phyloP scores from a whole-genome alignment of 2,329 filamentous ascomycete species.

The Amauroascus verrucosus region DNA sequence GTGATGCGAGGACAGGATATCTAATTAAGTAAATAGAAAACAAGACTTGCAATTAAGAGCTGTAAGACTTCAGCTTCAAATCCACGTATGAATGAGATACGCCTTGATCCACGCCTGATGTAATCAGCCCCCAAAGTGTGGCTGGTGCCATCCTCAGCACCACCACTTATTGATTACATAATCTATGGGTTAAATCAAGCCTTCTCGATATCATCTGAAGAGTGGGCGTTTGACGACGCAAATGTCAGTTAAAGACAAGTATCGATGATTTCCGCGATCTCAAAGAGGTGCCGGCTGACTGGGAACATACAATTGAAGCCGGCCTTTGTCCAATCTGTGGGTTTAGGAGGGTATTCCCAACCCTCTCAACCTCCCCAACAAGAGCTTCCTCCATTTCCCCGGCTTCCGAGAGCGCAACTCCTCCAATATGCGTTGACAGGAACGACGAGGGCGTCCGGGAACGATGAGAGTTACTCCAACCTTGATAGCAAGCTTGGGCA shows the following conservation, averaged over 20 bases:
- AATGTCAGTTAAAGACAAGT: neutral
- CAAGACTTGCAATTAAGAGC: no score
- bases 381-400: constrained; percentile 7
- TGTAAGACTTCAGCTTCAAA: neutral
- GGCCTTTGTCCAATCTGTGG: neutral
- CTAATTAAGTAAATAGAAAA: neutral
- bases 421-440: constrained; percentile 27
- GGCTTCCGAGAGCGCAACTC: constrained; percentile 22
- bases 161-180: neutral
- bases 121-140: no score
- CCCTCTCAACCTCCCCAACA: neutral
- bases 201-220: no score
- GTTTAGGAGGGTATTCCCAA: constrained; percentile 1
- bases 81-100: no score
- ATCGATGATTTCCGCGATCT: constrained; percentile 8
- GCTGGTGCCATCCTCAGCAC: neutral
- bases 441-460: constrained; percentile 13
- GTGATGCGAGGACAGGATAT: neutral
- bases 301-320: neutral
- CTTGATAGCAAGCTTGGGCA: constrained; percentile 17
- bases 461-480: constrained; percentile 4
- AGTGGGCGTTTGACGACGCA: constrained; percentile 6
- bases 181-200: no score
- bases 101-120: no score
- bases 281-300: constrained; percentile 3